phyloP scores from a whole-genome alignment of 768 basidiomycete species.

The Tulasnella sp. region DNA sequence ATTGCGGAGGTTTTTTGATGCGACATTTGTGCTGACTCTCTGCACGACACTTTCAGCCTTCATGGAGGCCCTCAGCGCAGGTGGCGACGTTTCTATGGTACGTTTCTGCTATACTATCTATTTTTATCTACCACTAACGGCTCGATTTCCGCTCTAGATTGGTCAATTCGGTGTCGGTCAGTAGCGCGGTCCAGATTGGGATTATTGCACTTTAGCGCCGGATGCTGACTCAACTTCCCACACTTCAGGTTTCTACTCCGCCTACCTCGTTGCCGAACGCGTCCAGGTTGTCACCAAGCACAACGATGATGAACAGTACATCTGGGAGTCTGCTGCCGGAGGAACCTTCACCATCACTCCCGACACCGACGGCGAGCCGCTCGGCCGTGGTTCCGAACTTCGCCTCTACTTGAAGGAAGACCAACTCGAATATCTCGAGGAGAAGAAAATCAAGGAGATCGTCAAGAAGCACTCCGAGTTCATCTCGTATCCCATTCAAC shows the following conservation, averaged over 20 bases:
- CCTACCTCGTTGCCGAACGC: slow-evolving; percentile 96
- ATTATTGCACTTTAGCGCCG: not conserved
- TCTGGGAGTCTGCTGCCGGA: slow-evolving; percentile 99
- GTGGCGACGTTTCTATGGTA: slow-evolving; percentile 52
- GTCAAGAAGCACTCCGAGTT: slow-evolving; percentile 99
- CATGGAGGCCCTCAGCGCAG: slow-evolving; percentile 87
- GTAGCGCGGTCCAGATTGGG: slow-evolving; percentile 1
- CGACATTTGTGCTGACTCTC: slow-evolving; percentile 7
- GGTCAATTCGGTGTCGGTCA: slow-evolving; percentile 77
- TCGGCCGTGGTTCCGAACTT: slow-evolving; percentile 90
- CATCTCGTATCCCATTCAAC: slow-evolving; percentile 98
- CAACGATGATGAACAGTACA: slow-evolving; percentile 99
- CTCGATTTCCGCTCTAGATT: slow-evolving; percentile 16
- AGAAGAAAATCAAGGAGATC: slow-evolving; percentile 98
- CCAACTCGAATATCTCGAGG: slow-evolving; percentile 97
- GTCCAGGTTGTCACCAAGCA: slow-evolving; percentile 99
- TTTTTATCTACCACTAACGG: not conserved
- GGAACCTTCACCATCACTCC: slow-evolving; percentile 98
- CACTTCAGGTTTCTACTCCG: slow-evolving; percentile 78
- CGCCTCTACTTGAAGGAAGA: slow-evolving; percentile 95
- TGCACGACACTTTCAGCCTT: slow-evolving; percentile 52
- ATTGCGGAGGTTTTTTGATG: slow-evolving; percentile 4
- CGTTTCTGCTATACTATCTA: not conserved
- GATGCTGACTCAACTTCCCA: not conserved
- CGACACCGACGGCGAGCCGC: slow-evolving; percentile 78